phyloP scores from a whole-genome alignment of 768 basidiomycete species.

The Mycena venus region DNA sequence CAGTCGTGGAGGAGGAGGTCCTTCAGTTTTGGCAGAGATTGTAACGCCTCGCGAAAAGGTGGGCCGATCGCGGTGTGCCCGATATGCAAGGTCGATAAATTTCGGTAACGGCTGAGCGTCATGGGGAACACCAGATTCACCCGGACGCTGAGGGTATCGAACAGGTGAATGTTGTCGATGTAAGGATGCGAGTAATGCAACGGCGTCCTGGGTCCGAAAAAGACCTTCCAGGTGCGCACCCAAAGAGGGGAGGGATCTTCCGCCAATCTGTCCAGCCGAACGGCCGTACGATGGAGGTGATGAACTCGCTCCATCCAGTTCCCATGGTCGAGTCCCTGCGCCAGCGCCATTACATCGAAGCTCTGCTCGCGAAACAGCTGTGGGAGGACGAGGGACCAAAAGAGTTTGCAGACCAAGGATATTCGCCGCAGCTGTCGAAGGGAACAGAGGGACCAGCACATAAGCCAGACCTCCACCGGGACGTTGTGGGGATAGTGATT shows the following conservation, averaged over 20 bases:
- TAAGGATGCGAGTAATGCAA: too few species aligned
- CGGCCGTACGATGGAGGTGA: conserved; percentile 3
- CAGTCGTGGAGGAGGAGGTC: neutral
- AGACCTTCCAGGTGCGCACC: too few species aligned
- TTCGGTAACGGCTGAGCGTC: too few species aligned
- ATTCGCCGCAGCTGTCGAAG: neutral
- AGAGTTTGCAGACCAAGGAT: neutral
- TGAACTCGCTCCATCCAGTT: too few species aligned
- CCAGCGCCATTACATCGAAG: neutral
- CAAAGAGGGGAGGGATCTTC: neutral
- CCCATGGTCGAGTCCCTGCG: neutral
- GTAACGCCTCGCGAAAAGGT: neutral
- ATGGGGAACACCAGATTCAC: too few species aligned
- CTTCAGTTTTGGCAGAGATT: neutral
- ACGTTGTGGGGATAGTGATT: too few species aligned
- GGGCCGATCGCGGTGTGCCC: too few species aligned
- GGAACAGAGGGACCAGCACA: neutral
- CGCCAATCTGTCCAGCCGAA: neutral
- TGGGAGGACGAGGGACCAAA: neutral
- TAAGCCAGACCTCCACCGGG: neutral
- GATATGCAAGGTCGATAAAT: too few species aligned
- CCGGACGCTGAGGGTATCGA: too few species aligned
- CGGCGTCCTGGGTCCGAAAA: too few species aligned
- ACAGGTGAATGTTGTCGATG: too few species aligned
- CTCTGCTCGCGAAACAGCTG: neutral